Conservation (phyloP, 345 rosid genomes). For the Arabis alpina region DNA sequence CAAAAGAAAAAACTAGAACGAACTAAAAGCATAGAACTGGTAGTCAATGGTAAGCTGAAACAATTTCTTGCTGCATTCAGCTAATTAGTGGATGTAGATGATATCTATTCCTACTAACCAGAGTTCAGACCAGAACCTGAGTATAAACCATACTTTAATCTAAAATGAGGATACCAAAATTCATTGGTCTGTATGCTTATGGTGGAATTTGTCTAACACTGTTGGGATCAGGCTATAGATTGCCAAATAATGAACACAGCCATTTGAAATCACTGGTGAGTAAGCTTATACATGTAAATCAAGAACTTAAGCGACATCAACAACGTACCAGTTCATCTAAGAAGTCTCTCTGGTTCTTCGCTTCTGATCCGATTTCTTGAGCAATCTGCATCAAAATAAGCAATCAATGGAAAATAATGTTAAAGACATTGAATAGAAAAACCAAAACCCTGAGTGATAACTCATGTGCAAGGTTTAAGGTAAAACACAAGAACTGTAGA, state of each 20-base stretch:
- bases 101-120: slow-evolving; percentile 6
- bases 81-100: slow-evolving; percentile 5
- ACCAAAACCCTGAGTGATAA: background rate
- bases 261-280: background rate
- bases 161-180: slow-evolving; percentile 1
- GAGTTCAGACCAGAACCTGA: background rate
- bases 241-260: background rate
- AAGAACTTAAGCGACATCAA: background rate
- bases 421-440: background rate
- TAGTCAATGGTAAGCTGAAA: background rate
- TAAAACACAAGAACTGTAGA: background rate
- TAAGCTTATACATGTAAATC: background rate
- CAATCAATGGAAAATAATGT: background rate
- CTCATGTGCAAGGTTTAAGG: background rate
- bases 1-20: background rate
- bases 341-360: slow-evolving; percentile 77
- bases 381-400: slow-evolving; percentile 67
- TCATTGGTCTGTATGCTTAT: background rate
- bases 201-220: background rate
- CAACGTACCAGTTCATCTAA: slow-evolving; percentile 71
- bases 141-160: background rate
- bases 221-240: background rate
- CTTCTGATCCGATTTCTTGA: slow-evolving; percentile 76
- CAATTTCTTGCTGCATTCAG: slow-evolving; percentile 26
- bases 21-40: no score